phyloP scores from a whole-genome alignment of 768 basidiomycete species.

The Rhodocollybia butyracea region DNA sequence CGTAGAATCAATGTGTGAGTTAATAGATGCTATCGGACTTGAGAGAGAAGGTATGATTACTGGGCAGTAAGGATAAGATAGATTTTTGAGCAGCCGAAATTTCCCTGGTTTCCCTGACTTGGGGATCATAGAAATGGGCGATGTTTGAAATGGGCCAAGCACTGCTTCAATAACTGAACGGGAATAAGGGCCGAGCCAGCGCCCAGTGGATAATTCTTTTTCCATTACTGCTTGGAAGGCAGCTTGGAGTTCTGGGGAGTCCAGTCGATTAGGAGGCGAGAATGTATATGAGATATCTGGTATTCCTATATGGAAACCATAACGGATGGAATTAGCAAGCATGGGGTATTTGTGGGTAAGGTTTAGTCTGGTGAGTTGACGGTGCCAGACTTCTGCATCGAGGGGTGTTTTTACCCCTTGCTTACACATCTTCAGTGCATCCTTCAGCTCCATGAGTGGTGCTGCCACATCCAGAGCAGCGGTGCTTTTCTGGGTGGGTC shows the following conservation, averaged over 20 bases:
- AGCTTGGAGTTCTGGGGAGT: neutral
- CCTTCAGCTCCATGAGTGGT: slow-evolving; percentile 42
- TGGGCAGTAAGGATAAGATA: neutral
- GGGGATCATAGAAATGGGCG: slow-evolving; percentile 8
- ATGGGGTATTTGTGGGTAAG: slow-evolving; percentile 23
- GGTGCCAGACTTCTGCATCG: slow-evolving; percentile 25
- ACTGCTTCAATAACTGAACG: slow-evolving; percentile 19
- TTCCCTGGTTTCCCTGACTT: slow-evolving; percentile 5
- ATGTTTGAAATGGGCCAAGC: slow-evolving; percentile 18
- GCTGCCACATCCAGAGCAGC: slow-evolving; percentile 44
- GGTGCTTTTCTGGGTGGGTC: slow-evolving; percentile 25
- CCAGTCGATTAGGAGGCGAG: neutral
- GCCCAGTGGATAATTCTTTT: neutral
- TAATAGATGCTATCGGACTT: neutral
- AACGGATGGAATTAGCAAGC: slow-evolving; percentile 17
- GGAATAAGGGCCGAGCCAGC: neutral
- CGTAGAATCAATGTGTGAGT: neutral
- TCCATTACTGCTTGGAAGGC: neutral
- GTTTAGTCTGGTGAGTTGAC: slow-evolving; percentile 11
- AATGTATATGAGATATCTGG: neutral
- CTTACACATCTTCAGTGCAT: slow-evolving; percentile 32
- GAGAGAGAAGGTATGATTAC: neutral
- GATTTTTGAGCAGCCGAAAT: neutral
- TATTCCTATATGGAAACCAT: neutral
- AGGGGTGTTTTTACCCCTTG: slow-evolving; percentile 29